Evolutionary conservation across 805 yeast species (phyloP).

Genomic region (Candida caryicola): DNA sequence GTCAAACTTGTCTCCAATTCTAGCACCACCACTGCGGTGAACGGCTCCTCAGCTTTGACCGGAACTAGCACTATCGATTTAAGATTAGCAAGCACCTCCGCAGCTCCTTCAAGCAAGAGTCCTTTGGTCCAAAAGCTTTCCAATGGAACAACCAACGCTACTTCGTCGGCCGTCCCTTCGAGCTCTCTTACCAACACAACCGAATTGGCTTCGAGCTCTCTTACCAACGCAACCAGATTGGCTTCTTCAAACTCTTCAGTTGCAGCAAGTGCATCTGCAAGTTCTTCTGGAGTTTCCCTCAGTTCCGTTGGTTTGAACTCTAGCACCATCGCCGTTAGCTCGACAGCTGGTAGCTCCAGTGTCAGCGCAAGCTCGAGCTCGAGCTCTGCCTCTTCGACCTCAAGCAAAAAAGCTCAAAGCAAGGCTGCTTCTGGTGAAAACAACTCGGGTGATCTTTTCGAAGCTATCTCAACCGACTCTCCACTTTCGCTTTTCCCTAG

Average conservation of each 20-base stretch:
- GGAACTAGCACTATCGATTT: slow-evolving; percentile 7
- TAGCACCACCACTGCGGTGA: slow-evolving; percentile 1
- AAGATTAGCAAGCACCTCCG: slow-evolving; percentile 1
- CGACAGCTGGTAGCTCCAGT: neutral
- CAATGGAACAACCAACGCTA: neutral
- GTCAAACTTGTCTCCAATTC: neutral
- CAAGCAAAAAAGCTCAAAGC: neutral
- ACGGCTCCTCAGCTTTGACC: slow-evolving; percentile 1
- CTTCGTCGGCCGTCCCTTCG: too few relatives aligned
- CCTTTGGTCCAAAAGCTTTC: neutral
- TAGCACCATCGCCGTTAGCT: neutral
- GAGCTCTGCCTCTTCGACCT: slow-evolving; percentile 1
- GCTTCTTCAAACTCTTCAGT: slow-evolving; percentile 2
- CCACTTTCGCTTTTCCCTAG: slow-evolving; percentile 48
- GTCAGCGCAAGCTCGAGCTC: neutral
- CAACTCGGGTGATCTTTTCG: slow-evolving; percentile 44
- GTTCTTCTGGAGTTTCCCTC: neutral
- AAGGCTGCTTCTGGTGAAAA: slow-evolving; percentile 3
- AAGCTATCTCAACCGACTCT: slow-evolving; percentile 41
- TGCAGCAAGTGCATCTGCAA: slow-evolving; percentile 2
- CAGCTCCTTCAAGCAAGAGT: neutral
- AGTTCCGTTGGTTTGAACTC: neutral
- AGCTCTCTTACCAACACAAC: neutral
- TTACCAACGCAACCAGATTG: slow-evolving; percentile 1
- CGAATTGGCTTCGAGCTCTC: neutral